Evolutionary conservation across 331 rosid genomes (phyloP).

Genomic region (Quercus phellos): DNA sequence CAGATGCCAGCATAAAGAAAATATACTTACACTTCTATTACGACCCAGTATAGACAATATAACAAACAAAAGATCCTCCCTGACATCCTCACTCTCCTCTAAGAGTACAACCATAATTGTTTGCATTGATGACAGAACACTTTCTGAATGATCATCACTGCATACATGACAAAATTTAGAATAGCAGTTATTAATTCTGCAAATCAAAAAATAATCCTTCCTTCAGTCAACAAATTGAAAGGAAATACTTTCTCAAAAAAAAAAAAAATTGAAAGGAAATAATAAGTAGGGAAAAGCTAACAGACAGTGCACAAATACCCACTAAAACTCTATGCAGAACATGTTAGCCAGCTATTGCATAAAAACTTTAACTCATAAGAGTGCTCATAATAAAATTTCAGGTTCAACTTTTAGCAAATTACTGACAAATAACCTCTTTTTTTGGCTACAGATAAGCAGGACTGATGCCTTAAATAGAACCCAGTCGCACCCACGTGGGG

Average conservation of each 20-base stretch:
- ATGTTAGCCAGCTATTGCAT: not conserved
- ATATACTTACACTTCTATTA: conserved; percentile 63
- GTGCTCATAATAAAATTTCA: not conserved
- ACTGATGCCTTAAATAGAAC: too few relatives aligned
- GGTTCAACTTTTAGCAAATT: not conserved
- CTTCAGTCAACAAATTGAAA: conserved; percentile 7
- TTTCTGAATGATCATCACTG: conserved; percentile 97
- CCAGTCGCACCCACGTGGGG: too few relatives aligned
- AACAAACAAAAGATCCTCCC: conserved; percentile 59
- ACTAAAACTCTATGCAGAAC: not conserved
- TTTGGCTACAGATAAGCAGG: too few relatives aligned
- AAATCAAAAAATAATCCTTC: not conserved
- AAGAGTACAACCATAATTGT: conserved; percentile 83
- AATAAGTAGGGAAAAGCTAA: conserved; percentile 14
- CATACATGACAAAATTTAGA: conserved; percentile 29
- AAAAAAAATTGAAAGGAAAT: not conserved
- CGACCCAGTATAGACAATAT: conserved; percentile 73
- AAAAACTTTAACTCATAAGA: not conserved
- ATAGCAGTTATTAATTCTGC: conserved; percentile 7
- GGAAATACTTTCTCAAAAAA: not conserved
- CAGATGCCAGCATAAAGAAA: conserved; percentile 17
- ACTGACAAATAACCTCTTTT: not conserved
- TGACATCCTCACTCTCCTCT: conserved; percentile 94
- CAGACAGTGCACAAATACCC: not conserved
- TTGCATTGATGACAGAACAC: conserved; percentile 90